Evolutionary conservation across 1,139 yeast species (phyloP), one percentile per base, ranked within the genome.

Genomic region (Kluyveromyces sp.): DNA sequence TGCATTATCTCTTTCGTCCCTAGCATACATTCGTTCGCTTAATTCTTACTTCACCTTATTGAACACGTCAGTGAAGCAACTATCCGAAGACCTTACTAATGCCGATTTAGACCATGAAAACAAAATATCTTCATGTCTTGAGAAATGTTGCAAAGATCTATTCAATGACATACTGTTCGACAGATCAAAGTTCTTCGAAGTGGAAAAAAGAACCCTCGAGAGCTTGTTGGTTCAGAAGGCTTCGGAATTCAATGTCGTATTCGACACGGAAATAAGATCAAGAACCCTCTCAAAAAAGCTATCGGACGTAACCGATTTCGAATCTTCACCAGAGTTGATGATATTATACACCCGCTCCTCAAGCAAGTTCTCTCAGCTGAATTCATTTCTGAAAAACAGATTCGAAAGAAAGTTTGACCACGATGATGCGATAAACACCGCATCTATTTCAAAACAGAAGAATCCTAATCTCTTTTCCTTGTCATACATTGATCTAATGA

Each of bases 11-110:
- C 69, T 77, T 7, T 77, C 87, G 20, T 70, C 78, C 2, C 66
- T 92, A 46, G 88, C 95, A 0, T 89, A 84, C 60, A 79, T 88
- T 6, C 74, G 97, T 54, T 73, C 83, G 1, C 66, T 92, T 33
- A 88, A 86, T 63, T 70, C 80, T 1, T 68, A 84, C 22, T 83
- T 79, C 57, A 72, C 75, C 0, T 65, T 77, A 37, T 69, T 84
- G 3, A 77, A 78, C n/a, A 77, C 74, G 36, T 75, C 83, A 55
- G 80, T 85, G 1, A 76, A 76, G 47, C 79, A 78, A 46, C 68
- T 89, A 47, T 82, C 84, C 54, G 80, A 77, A 11, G 76, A 75
- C 44, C 77, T 68, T 44, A 62, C 59, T 41, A 45, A 49, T 2
- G 62, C 71, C 37, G 77, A 74, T 44, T 61, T 69, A 15, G 75